A percentile compares a stretch with the other conserved stretches of the same genome.
These are phyloP conservation scores for Dactylellina cionopaga DNA, from an alignment of 2,329 filamentous ascomycete species.

Conservation along the genomic window DNA sequence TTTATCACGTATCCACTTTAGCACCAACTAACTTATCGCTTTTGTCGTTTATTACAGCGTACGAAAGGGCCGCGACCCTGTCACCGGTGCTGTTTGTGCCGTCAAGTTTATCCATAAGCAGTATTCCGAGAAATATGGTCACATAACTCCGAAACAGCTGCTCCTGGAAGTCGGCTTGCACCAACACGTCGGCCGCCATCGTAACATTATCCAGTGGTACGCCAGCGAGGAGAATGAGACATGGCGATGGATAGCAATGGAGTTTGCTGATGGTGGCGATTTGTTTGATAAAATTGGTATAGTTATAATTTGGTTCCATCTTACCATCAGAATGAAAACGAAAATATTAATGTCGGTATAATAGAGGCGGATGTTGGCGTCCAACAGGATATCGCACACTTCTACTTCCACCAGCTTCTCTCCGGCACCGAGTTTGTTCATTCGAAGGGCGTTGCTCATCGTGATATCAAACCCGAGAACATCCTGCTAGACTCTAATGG, in stretches of 20 bases:
- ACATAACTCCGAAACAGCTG: slow-evolving; percentile 87
- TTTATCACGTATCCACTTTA: not conserved
- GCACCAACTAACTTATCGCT: slow-evolving; percentile 37
- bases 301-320: too few species aligned
- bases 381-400: slow-evolving; percentile 91
- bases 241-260: slow-evolving; percentile 99
- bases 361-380: slow-evolving; percentile 91
- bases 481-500: slow-evolving; percentile 86
- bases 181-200: slow-evolving; percentile 85
- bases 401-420: slow-evolving; percentile 93
- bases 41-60: slow-evolving; percentile 68
- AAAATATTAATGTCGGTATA: too few species aligned
- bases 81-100: slow-evolving; percentile 75
- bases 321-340: too few species aligned
- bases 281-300: slow-evolving; percentile 90
- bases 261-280: slow-evolving; percentile 92
- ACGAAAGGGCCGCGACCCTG: slow-evolving; percentile 76
- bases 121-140: slow-evolving; percentile 88
- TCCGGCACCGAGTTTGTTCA: slow-evolving; percentile 94
- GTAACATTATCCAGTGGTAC: slow-evolving; percentile 94
- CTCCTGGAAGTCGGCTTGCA: slow-evolving; percentile 92
- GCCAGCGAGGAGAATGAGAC: slow-evolving; percentile 82
- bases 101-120: slow-evolving; percentile 99
- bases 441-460: slow-evolving; percentile 89
- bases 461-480: slow-evolving; percentile 90